A percentile compares a stretch with the other conserved stretches of the same genome.
Conservation (phyloP, 805 yeast genomes). For the Komagataella ulmi region DNA sequence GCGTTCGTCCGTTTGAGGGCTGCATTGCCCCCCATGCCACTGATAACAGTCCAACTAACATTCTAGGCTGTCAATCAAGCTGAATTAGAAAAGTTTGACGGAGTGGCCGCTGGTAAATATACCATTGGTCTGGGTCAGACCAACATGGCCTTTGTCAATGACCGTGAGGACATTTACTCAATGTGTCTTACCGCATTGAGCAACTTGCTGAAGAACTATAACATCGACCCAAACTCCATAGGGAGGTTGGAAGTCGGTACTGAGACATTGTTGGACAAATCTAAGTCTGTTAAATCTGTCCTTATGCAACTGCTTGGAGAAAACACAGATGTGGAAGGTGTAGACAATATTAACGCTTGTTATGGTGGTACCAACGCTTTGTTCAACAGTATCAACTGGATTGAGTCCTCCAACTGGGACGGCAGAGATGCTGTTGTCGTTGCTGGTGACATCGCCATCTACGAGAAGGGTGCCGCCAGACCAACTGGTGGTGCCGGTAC, state of each 20-base stretch:
- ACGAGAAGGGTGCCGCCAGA: slow-evolving; percentile 95
- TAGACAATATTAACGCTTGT: slow-evolving; percentile 94
- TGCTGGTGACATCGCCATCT: slow-evolving; percentile 95
- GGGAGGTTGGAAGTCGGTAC: slow-evolving; percentile 98
- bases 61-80: slow-evolving; percentile 64
- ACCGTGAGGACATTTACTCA: slow-evolving; percentile 95
- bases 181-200: slow-evolving; percentile 81
- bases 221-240: slow-evolving; percentile 65
- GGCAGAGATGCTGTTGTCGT: slow-evolving; percentile 97
- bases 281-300: slow-evolving; percentile 92
- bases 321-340: slow-evolving; percentile 87
- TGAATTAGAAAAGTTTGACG: slow-evolving; percentile 75
- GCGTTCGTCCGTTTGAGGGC: background rate
- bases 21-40: background rate
- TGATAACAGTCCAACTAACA: background rate
- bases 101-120: slow-evolving; percentile 87
- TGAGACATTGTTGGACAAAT: slow-evolving; percentile 91
- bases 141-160: slow-evolving; percentile 94
- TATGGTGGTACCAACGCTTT: slow-evolving; percentile 97
- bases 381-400: slow-evolving; percentile 89
- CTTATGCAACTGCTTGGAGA: slow-evolving; percentile 87
- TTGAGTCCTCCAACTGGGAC: slow-evolving; percentile 94
- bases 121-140: slow-evolving; percentile 98
- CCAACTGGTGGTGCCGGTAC: slow-evolving; percentile 99
- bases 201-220: slow-evolving; percentile 64